Base-by-base conservation (phyloP, 73 alveolate genomes). In the Paramecium caudatum region DNA sequence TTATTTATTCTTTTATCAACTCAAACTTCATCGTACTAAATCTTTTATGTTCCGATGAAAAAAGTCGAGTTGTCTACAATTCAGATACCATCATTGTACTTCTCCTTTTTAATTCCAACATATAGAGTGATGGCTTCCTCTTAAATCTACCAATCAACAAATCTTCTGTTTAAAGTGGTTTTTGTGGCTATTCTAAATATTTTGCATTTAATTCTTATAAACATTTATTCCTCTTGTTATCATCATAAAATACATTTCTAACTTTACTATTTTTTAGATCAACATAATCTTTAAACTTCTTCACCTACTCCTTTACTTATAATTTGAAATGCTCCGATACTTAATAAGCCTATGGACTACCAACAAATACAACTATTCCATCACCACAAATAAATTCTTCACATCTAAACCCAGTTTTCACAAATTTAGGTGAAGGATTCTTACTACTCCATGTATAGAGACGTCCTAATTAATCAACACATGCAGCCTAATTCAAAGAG, bases 241-340 rank as follows among this genome's bases (percentile, higher is more conserved):
- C 83, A 65, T 65, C 83, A 65, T 65, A 65, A 12, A 65, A 65
- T n/a, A 65, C 49, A 65, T 65, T 65, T 36, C 49, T 65, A 33
- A 65, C 49, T 33, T 65, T 65, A 36, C 39, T 65, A 36, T 65
- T 65, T 15, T 65, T 65, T 16, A 33, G 17, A 17, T 65, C 83
- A 5, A 65, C 83, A 33, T 33, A 65, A 36, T 65, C 83, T 5
- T 65, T 65, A 36, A 25, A 33, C n/a, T 65, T 36, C 49, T 65
- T 33, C 27, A 65, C 50, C 16, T 65, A 32, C 5, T 33, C 49
- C 34, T 36, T 65, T 0, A 65, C 83, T 33, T 65, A 33, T 36
- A 16, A 65, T 36, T 65, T 65, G 34, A 65, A 65, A 65, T 65
- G 83, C 7, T 65, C 83, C 12, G 83, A 65, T 1, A 65, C 83